phyloP scores from a whole-genome alignment of 2,329 filamentous ascomycete species.

The Colletotrichum sp. region DNA sequence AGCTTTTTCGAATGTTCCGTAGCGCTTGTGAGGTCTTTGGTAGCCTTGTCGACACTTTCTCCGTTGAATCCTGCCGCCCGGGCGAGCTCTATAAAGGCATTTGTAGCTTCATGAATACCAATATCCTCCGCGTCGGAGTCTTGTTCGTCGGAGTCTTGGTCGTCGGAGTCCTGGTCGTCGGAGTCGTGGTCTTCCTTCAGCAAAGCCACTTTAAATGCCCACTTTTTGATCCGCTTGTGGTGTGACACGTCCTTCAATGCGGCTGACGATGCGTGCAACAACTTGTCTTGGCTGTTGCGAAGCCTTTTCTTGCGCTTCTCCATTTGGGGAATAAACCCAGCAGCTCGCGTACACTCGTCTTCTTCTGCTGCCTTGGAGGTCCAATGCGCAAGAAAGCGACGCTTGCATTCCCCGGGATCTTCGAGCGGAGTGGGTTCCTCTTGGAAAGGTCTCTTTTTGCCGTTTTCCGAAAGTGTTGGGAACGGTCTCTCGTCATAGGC shows the following conservation, averaged over 20 bases:
- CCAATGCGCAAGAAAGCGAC: neutral
- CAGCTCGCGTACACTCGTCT: neutral
- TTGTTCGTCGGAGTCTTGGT: no score
- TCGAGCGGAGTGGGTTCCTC: neutral
- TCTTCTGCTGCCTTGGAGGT: neutral
- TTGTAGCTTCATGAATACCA: fast-evolving
- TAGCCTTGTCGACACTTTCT: neutral
- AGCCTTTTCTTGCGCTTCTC: neutral
- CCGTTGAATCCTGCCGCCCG: neutral
- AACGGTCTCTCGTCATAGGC: neutral
- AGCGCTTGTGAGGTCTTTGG: neutral
- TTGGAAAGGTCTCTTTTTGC: neutral
- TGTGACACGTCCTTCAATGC: neutral
- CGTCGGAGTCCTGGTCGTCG: neutral
- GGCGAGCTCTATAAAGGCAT: neutral
- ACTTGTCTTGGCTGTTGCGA: neutral
- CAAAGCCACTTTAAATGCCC: neutral
- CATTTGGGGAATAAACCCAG: neutral
- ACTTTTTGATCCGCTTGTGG: neutral
- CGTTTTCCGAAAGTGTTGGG: neutral
- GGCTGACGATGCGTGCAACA: neutral
- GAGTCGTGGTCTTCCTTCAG: neutral
- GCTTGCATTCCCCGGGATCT: neutral
- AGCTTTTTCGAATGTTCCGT: neutral
- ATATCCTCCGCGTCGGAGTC: neutral